These are phyloP conservation scores for Cryptococcus maquisensis DNA, from an alignment of 1,284 basidiomycete genomes.

Conservation along the genomic window DNA sequence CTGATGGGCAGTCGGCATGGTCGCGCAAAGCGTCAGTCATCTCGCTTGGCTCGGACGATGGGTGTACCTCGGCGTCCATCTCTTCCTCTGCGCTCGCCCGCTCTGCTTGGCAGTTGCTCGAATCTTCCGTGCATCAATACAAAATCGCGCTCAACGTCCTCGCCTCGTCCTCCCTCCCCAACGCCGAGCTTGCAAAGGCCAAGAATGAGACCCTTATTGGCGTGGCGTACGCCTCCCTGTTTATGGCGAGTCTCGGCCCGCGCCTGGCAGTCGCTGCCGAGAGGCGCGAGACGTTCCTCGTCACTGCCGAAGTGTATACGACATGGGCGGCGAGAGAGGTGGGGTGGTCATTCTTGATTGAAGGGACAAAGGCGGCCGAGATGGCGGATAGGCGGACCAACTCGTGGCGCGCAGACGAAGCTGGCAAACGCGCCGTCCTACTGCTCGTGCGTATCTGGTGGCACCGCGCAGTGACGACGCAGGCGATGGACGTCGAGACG, in stretches of 20 bases:
- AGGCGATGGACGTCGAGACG: constrained; percentile 33
- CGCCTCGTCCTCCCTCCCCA: constrained; percentile 25
- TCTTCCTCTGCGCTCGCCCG: constrained; percentile 34
- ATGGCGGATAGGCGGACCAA: constrained; percentile 37
- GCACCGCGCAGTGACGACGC: constrained; percentile 43
- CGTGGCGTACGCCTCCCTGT: constrained; percentile 36
- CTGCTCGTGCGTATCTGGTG: constrained; percentile 43
- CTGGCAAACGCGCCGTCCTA: constrained; percentile 42
- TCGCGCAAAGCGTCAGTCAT: constrained; percentile 40
- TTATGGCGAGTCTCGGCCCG: constrained; percentile 38
- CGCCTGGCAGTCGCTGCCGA: constrained; percentile 35
- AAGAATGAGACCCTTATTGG: constrained; percentile 38
- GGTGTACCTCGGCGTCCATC: constrained; percentile 17
- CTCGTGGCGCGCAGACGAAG: constrained; percentile 39
- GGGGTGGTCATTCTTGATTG: constrained; percentile 48
- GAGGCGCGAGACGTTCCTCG: constrained; percentile 34
- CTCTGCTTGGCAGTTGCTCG: constrained; percentile 40
- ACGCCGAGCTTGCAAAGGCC: constrained; percentile 27
- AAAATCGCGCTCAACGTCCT: constrained; percentile 42
- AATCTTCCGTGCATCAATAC: constrained; percentile 40
- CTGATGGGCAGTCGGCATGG: constrained; percentile 39
- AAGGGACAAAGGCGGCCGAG: constrained; percentile 36
- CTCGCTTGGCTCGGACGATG: constrained; percentile 25
- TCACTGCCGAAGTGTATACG: constrained; percentile 47
- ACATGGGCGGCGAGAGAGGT: constrained; percentile 49